These are phyloP conservation scores for Crepidotus variabilis DNA, from an alignment of 768 basidiomycete species.

Conservation along the genomic window DNA sequence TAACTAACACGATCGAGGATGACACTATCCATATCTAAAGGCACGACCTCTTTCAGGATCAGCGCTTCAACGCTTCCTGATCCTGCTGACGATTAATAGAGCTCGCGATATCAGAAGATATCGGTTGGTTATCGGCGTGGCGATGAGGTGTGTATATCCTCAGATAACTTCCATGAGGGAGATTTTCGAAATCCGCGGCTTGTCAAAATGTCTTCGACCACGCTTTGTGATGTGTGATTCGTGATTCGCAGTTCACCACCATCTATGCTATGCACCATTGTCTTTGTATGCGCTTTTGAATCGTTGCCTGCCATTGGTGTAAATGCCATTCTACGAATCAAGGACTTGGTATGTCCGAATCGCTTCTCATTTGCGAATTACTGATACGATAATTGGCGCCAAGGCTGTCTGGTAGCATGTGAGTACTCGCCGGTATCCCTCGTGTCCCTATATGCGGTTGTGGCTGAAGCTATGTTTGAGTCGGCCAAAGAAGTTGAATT, in stretches of 20 bases:
- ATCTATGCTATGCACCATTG: not conserved
- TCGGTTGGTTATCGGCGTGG: not conserved
- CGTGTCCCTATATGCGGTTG: too few relatives aligned
- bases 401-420: too few relatives aligned
- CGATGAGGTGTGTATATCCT: not conserved
- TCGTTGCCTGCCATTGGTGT: not conserved
- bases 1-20: too few relatives aligned
- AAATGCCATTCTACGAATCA: not conserved
- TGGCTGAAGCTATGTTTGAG: too few relatives aligned
- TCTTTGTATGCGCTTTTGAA: not conserved
- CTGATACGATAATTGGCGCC: too few relatives aligned
- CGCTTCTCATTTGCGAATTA: too few relatives aligned
- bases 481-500: too few relatives aligned
- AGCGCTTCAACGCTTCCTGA: not conserved
- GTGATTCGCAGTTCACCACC: not conserved
- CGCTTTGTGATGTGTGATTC: not conserved
- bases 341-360: too few relatives aligned
- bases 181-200: not conserved
- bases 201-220: not conserved
- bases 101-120: not conserved
- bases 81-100: not conserved
- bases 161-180: not conserved
- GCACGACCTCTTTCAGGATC: not conserved
- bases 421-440: too few relatives aligned
- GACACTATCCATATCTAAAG: too few relatives aligned